These are phyloP conservation scores for Didymella lethalis DNA, from an alignment of 2,329 filamentous ascomycete species.

Conservation along the genomic window DNA sequence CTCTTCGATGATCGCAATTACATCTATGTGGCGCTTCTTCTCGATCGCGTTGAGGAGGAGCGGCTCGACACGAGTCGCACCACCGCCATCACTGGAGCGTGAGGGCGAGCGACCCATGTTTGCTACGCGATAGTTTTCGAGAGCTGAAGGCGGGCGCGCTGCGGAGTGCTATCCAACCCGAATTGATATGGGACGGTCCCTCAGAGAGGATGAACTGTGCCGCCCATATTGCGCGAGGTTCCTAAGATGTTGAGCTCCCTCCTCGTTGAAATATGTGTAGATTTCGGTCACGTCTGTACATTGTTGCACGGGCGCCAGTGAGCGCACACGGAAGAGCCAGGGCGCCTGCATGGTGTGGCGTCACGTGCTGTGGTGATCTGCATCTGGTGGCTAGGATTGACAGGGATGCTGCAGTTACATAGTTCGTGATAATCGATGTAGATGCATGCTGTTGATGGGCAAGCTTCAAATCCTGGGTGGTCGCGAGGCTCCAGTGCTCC, in stretches of 20 bases:
- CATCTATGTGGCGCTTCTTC: slow-evolving; percentile 40
- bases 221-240: slow-evolving; percentile 21
- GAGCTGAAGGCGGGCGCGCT: slow-evolving; percentile 1
- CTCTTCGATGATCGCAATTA: slow-evolving; percentile 47
- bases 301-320: slow-evolving; percentile 26
- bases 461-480: background rate
- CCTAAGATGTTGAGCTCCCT: slow-evolving; percentile 6
- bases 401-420: slow-evolving; percentile 7
- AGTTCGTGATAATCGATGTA: background rate
- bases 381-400: slow-evolving; percentile 8
- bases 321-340: slow-evolving; percentile 24
- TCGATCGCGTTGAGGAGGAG: slow-evolving; percentile 49
- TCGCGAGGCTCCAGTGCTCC: background rate
- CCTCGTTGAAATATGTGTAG: slow-evolving; percentile 10
- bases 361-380: slow-evolving; percentile 37
- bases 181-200: slow-evolving; percentile 14
- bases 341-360: slow-evolving; percentile 30
- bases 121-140: slow-evolving; percentile 8
- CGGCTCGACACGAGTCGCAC: slow-evolving; percentile 45
- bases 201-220: slow-evolving; percentile 17
- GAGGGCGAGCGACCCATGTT: slow-evolving; percentile 47
- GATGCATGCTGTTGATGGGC: background rate
- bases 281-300: slow-evolving; percentile 14
- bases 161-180: slow-evolving; percentile 14
- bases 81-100: slow-evolving; percentile 47